Evolutionary conservation across 805 yeast species (phyloP), one percentile per base, ranked within the genome.

Genomic region (Zygosaccharomyces bailii): DNA sequence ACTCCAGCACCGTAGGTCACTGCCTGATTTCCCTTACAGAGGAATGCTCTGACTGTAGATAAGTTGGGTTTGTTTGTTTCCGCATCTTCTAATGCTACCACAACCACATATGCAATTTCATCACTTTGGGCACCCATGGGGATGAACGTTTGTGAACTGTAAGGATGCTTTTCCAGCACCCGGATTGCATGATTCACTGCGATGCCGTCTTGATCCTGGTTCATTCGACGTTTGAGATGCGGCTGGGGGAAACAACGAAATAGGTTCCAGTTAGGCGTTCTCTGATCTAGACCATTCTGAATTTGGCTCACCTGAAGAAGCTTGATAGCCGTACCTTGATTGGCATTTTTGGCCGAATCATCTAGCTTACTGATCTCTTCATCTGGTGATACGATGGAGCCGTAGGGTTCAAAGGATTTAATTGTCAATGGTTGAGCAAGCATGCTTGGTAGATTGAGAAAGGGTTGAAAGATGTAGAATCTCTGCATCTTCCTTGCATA

Each of bases 241-340:
- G 59, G 65, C 2, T 93, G 95, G 4, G 89, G 85, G 2, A 82
- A 75, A 54, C 95, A 86, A 46, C 96, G 70, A 65, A 88, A 91
- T 24, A 89, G 73, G 63, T 90, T 89, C 84, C 87, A 82, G 53
- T 85, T 82, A 2, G 95, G 86, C 75, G 7, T 68, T 74, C 7
- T 80, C 73, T 65, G 45, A 0, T 44, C 51, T 53, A 73, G 86
- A 36, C 71, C 66, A 60, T 83, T 83, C 3, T 65, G 66, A 2
- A 85, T 71, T 2, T 87, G 83, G 1, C 93, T 80, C 4, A 89
- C 93, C 49, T 82, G 74, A 50, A 77, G 78, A 36, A 87, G 63
- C 56, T 90, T 90, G 4, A 76, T 70, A 1, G 97, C 97, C 1
- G 97, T 90, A n/a, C 97, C 97, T 59, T 90, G 89, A 66, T 90